Evolutionary conservation across 1,284 basidiomycete species (phyloP).

Genomic region (Cutaneotrichosporon daszewskae): DNA sequence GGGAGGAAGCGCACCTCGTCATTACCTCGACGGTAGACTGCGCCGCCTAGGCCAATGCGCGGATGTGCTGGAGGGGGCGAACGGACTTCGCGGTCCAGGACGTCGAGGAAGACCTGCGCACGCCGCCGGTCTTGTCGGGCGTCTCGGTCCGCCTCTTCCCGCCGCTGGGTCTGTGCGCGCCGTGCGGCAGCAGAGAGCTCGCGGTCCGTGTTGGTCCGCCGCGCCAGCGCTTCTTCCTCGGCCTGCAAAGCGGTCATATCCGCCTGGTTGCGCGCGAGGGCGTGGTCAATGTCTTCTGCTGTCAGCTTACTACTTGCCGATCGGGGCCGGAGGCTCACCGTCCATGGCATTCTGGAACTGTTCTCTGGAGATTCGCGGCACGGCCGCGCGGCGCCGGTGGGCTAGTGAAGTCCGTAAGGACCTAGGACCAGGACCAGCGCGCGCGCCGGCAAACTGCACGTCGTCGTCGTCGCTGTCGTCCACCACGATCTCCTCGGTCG

Average conservation of each 20-base stretch:
- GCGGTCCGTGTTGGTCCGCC: too few relatives aligned
- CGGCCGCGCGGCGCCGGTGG: too few relatives aligned
- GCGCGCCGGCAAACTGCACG: not conserved
- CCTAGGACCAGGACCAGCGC: not conserved
- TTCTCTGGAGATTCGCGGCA: not conserved
- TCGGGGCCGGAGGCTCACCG: not conserved
- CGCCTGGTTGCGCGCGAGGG: too few relatives aligned
- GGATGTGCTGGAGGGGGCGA: not conserved
- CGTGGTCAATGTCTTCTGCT: not conserved
- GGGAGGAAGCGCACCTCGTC: conserved; percentile 19
- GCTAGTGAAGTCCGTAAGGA: not conserved
- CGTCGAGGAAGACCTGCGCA: too few relatives aligned
- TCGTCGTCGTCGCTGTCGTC: not conserved
- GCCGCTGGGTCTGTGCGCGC: too few relatives aligned
- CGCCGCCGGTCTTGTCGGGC: too few relatives aligned
- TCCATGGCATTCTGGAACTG: not conserved
- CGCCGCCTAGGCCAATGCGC: conserved; percentile 19
- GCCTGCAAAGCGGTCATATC: too few relatives aligned
- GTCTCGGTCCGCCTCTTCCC: too few relatives aligned
- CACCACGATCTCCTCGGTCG: not conserved
- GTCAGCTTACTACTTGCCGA: not conserved
- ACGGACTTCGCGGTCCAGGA: not conserved
- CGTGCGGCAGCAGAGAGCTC: too few relatives aligned
- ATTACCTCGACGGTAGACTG: conserved; percentile 20
- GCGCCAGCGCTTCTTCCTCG: too few relatives aligned